Evolutionary conservation across 257 asterid genomes (phyloP), one percentile per base, ranked within the genome.

Genomic region (Rehmannia glutinosa): DNA sequence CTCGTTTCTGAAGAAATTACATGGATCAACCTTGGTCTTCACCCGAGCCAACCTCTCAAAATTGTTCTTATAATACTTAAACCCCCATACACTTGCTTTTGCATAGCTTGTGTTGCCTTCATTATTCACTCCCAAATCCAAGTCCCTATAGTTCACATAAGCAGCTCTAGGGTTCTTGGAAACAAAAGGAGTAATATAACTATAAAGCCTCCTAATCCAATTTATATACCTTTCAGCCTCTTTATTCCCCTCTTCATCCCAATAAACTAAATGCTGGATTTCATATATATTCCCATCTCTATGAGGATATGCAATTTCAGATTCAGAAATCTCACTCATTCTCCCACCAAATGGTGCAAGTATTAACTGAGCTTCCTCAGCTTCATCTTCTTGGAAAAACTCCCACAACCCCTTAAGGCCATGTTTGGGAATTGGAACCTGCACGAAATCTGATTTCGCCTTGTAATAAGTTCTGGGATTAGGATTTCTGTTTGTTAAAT

Each of bases 331-430:
- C 30, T 79, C 78, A 27, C 58, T 65, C 81, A 80, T 69, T 51
- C 47, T 76, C 64, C 88, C 83, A 8, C 83, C 85, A 52, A 51
- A 82, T 4, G 85, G 81, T 17, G 68, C 76, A 7, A 82, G 68
- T 11, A 79, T 80, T 33, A 82, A 46, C 63, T 76, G 69, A 10
- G 74, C 81, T 28, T 2, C 13, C 3, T 51, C 38, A 0, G 78
- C 79, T 50, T 74, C 78, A 8, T 66, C 68, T 33, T 76, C 82
- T 0, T 57, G 0, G 11, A 82, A 74, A 5, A 50, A 63, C 4
- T 43, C 6, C 87, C 84, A 79, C 5, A 82, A 23, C 10, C 82
- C 77, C 42, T 73, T 28, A 6, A 82, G 25, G 17, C 58, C 84
- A 0, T 9, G 35, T 35, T 75, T 64, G 49, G 2, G 30, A 3